phyloP scores from a whole-genome alignment of 2,329 filamentous ascomycete genomes.

The Alternaria rosae region DNA sequence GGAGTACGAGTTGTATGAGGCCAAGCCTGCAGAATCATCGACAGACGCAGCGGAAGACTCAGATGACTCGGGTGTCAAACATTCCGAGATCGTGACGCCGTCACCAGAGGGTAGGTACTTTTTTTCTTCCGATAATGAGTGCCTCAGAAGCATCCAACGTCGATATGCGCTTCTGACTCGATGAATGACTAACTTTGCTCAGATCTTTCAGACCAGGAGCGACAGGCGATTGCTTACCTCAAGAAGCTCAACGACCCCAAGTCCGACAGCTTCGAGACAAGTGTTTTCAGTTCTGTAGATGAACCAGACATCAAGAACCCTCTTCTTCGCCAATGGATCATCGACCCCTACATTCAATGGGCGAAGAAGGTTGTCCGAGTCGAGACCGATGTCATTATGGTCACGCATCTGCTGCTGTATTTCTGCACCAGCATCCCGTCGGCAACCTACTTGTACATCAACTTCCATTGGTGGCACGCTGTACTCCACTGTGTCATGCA shows the following conservation, averaged over 20 bases:
- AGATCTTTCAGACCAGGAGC: constrained; percentile 42
- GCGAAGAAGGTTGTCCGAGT: constrained; percentile 67
- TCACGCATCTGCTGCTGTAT: constrained; percentile 79
- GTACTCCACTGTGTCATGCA: constrained; percentile 71
- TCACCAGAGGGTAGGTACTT: constrained; percentile 39
- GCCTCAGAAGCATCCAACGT: neutral
- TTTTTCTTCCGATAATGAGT: neutral
- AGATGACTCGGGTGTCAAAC: constrained; percentile 34
- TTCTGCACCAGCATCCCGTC: constrained; percentile 73
- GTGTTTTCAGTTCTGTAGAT: constrained; percentile 63
- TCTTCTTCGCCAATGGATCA: constrained; percentile 54
- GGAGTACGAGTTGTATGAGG: constrained; percentile 33
- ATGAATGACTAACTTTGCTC: neutral
- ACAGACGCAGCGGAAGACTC: constrained; percentile 31
- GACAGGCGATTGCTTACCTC: constrained; percentile 54
- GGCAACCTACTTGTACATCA: constrained; percentile 68
- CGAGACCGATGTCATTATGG: constrained; percentile 77
- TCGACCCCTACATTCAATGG: constrained; percentile 67
- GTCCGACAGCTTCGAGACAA: constrained; percentile 61
- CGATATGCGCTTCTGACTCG: neutral
- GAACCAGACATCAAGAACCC: constrained; percentile 53
- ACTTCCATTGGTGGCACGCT: constrained; percentile 73
- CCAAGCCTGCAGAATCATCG: neutral
- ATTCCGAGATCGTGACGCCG: constrained; percentile 35
- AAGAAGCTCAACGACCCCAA: constrained; percentile 59